These are phyloP conservation scores for Haplosporangium sp. DNA, from an alignment of 371 early-diverging fungal genomes.

Conservation along the genomic window DNA sequence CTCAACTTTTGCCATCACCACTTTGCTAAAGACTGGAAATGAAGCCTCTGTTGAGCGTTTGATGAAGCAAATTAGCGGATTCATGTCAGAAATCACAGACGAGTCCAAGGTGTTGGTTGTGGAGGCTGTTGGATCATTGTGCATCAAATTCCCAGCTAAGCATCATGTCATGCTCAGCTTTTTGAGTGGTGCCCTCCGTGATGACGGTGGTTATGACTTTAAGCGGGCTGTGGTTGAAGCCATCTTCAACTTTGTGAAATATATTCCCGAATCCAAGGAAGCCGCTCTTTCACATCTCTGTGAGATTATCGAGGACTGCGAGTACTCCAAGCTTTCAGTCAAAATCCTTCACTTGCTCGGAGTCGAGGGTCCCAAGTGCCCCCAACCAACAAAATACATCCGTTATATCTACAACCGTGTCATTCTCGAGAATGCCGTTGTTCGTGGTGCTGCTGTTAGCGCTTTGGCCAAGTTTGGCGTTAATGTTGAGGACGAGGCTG, in stretches of 20 bases:
- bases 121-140: constrained; percentile 95
- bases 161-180: constrained; percentile 94
- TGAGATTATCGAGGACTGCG: constrained; percentile 99
- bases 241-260: constrained; percentile 94
- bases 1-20: constrained; percentile 99
- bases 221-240: constrained; percentile 97
- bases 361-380: constrained; percentile 92
- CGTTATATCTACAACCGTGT: constrained; percentile 99
- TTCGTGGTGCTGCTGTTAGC: constrained; percentile 97
- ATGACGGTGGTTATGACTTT: constrained; percentile 97
- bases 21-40: constrained; percentile 97
- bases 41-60: constrained; percentile 97
- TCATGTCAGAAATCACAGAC: constrained; percentile 97
- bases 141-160: constrained; percentile 97
- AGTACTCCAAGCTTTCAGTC: constrained; percentile 96
- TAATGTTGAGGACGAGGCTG: constrained; percentile 77
- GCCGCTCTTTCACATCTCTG: constrained; percentile 95
- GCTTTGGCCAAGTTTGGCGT: constrained; percentile 95
- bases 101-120: constrained; percentile 98
- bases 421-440: constrained; percentile 95
- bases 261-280: constrained; percentile 94
- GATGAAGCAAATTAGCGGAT: constrained; percentile 97
- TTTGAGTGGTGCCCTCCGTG: constrained; percentile 91
- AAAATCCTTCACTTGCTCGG: constrained; percentile 95
- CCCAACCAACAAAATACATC: constrained; percentile 94